These are phyloP conservation scores for Colletotrichum viniferum DNA, from an alignment of 2,329 filamentous ascomycete genomes.

Conservation along the genomic window DNA sequence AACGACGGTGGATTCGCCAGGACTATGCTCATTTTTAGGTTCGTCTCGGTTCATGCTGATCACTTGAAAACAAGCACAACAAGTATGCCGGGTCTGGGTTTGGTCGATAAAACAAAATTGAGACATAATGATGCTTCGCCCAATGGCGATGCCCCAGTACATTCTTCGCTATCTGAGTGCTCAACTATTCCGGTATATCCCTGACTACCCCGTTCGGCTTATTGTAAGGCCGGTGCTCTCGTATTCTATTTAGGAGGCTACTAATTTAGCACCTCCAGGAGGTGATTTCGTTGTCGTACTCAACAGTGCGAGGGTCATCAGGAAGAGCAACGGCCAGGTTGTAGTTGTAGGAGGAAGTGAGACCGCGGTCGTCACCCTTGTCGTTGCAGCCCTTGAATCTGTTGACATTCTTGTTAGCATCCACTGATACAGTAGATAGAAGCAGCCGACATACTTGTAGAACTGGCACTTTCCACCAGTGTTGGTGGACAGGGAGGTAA, in stretches of 20 bases:
- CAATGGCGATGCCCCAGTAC: not conserved
- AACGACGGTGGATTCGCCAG: not conserved
- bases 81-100: not conserved
- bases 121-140: not conserved
- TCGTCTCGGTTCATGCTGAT: not conserved
- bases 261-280: conserved; percentile 9
- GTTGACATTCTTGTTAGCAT: not conserved
- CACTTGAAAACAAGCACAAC: not conserved
- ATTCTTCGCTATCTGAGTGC: not conserved
- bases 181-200: not conserved
- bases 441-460: not conserved
- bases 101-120: not conserved
- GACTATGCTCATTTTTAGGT: not conserved
- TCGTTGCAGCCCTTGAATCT: conserved; percentile 10
- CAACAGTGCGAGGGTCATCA: not conserved
- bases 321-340: conserved; percentile 2
- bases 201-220: not conserved
- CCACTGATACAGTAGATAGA: not conserved
- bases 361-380: conserved; percentile 18
- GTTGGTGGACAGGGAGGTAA: conserved; percentile 8
- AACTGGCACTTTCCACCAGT: conserved; percentile 15
- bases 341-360: conserved; percentile 10
- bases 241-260: not conserved
- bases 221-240: not conserved
- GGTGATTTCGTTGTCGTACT: conserved; percentile 14